A percentile compares a stretch with the other conserved stretches of the same genome.
phyloP scores from a whole-genome alignment of 179 eudicot genomes.

The Nepenthes alata region DNA sequence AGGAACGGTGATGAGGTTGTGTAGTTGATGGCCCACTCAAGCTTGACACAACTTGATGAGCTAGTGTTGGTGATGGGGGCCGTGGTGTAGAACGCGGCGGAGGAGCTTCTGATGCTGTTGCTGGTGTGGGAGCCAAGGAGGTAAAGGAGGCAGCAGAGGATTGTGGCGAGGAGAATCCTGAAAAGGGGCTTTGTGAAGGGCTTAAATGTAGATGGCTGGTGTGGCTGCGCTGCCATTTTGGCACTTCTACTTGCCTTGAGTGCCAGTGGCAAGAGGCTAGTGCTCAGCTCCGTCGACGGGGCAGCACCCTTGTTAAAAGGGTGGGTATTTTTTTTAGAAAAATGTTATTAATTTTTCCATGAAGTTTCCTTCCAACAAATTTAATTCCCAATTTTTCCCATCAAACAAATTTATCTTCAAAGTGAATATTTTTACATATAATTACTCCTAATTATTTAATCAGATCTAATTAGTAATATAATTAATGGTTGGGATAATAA shows the following conservation, averaged over 20 bases:
- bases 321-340: not conserved
- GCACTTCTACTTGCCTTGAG: not conserved
- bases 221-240: conserved; percentile 2
- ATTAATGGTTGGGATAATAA: too few relatives aligned
- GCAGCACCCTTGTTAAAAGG: not conserved
- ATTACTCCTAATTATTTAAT: too few relatives aligned
- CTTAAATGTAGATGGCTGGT: not conserved
- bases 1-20: not conserved
- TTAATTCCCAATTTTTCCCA: too few relatives aligned
- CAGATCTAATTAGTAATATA: too few relatives aligned
- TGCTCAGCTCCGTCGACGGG: not conserved
- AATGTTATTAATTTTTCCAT: too few relatives aligned
- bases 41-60: not conserved
- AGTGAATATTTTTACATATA: too few relatives aligned
- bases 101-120: not conserved
- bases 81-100: not conserved
- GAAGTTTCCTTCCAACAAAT: too few relatives aligned
- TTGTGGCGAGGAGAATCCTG: conserved; percentile 6
- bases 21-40: not conserved
- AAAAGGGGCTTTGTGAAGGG: conserved; percentile 1
- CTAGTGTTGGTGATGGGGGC: not conserved
- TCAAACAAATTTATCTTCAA: too few relatives aligned
- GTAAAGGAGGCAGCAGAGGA: conserved; percentile 29
- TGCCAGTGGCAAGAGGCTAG: not conserved
- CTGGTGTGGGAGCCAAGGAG: conserved; percentile 23